These are phyloP conservation scores for Mediolabrus comicus DNA, from an alignment of 108 stramenopile species.

Conservation along the genomic window DNA sequence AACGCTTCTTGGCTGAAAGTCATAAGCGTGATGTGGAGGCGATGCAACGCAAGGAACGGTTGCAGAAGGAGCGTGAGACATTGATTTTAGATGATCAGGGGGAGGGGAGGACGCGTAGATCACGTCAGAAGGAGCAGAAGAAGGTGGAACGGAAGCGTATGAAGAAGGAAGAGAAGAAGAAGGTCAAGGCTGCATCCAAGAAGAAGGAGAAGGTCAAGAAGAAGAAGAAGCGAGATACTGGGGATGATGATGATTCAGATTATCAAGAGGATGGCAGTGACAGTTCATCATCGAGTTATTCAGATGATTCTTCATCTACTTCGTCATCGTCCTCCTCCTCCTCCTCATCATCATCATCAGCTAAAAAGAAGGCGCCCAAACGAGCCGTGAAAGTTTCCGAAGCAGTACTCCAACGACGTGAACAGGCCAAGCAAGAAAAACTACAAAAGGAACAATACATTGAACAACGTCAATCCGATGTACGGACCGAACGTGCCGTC, in stretches of 20 bases:
- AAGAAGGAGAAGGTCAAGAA: slow-evolving; percentile 42
- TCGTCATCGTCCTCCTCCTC: slow-evolving; percentile 30
- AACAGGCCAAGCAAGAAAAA: slow-evolving; percentile 56
- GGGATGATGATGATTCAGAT: slow-evolving; percentile 47
- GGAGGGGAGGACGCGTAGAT: slow-evolving; percentile 42
- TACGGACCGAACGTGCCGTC: slow-evolving; percentile 63
- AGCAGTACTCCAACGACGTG: slow-evolving; percentile 53
- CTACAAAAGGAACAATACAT: slow-evolving; percentile 71
- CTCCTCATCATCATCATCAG: slow-evolving; percentile 36
- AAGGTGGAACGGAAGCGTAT: slow-evolving; percentile 19
- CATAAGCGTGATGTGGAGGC: slow-evolving; percentile 73
- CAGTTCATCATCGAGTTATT: slow-evolving; percentile 21
- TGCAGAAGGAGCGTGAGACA: slow-evolving; percentile 53
- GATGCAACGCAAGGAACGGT: slow-evolving; percentile 53
- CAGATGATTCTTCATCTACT: slow-evolving; percentile 36
- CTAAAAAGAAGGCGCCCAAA: slow-evolving; percentile 42
- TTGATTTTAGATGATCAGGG: slow-evolving; percentile 57
- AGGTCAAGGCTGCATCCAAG: slow-evolving; percentile 2
- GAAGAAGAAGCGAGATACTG: slow-evolving; percentile 39
- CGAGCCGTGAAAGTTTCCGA: slow-evolving; percentile 30
- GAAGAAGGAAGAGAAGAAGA: slow-evolving; percentile 44
- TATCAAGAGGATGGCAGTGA: slow-evolving; percentile 45
- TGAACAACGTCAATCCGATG: slow-evolving; percentile 65
- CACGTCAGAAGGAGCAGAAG: slow-evolving; percentile 23
- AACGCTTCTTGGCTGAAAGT: slow-evolving; percentile 67